Evolutionary conservation across 108 stramenopile species (phyloP).

Genomic region (Aurantiochytrium sp.): DNA sequence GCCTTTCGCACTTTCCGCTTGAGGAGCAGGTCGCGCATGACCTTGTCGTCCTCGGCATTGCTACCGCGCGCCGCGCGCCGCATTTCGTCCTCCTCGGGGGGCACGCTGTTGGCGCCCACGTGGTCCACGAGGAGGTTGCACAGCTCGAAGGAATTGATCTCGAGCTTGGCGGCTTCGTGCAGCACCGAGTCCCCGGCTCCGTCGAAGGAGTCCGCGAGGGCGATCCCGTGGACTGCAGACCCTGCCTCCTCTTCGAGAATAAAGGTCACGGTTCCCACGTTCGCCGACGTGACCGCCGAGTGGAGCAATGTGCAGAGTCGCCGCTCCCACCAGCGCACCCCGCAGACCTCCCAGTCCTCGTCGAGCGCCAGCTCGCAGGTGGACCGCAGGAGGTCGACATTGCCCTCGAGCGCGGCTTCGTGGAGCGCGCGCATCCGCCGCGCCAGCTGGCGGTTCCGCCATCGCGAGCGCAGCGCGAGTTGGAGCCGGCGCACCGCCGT

Average conservation of each 20-base stretch:
- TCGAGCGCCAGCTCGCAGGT: background rate
- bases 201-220: background rate
- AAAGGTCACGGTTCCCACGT: background rate
- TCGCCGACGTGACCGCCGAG: background rate
- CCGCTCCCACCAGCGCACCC: background rate
- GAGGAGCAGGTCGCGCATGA: background rate
- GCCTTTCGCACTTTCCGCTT: background rate
- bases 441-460: background rate
- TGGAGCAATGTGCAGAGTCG: background rate
- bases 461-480: background rate
- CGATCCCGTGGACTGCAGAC: background rate
- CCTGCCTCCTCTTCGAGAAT: background rate
- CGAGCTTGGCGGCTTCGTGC: background rate
- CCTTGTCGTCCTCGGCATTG: background rate
- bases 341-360: background rate
- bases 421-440: background rate
- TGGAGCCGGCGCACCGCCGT: background rate
- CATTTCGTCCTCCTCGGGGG: background rate
- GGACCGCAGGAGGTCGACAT: background rate
- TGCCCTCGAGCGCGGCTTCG: background rate
- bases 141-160: background rate
- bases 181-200: background rate
- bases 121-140: background rate
- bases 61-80: background rate
- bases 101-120: background rate